phyloP scores from a whole-genome alignment of 2,329 filamentous ascomycete species.

The Emergomyces orientalis region DNA sequence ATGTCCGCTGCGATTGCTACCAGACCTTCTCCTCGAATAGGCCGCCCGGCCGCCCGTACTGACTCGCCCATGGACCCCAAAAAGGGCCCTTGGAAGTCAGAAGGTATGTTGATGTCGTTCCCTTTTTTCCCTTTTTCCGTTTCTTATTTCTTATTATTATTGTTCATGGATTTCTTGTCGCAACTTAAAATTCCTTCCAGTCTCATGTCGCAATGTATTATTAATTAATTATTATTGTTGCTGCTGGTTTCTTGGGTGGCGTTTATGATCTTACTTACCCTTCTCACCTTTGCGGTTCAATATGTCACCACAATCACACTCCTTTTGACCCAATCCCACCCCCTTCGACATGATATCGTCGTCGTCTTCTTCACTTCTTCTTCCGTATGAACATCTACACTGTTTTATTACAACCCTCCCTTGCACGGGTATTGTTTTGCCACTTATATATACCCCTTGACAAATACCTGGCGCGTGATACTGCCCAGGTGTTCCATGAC shows the following conservation, averaged over 20 bases:
- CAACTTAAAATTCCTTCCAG: neutral
- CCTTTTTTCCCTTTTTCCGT: neutral
- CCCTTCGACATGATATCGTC: neutral
- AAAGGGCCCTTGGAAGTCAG: constrained; percentile 30
- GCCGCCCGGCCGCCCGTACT: constrained; percentile 25
- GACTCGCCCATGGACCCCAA: constrained; percentile 38
- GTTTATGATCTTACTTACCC: too few relatives aligned
- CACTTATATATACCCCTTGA: neutral
- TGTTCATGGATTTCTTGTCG: neutral
- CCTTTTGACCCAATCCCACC: neutral
- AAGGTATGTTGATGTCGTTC: constrained; percentile 27
- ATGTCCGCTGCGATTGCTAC: constrained; percentile 37
- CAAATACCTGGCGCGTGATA: neutral
- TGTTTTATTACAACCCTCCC: neutral
- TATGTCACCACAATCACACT: neutral
- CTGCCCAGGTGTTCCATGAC: neutral
- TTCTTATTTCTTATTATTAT: constrained; percentile 3
- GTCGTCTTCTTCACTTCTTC: neutral
- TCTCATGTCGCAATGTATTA: neutral
- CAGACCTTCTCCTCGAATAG: constrained; percentile 26
- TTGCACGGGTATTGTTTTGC: neutral
- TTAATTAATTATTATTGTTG: neutral
- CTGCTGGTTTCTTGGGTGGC: neutral
- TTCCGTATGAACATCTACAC: neutral
- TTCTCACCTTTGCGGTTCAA: neutral